A percentile compares a stretch with the other conserved stretches of the same genome.
phyloP scores from a whole-genome alignment of 177 flowering plant genomes.

The Telopea speciosissima region DNA sequence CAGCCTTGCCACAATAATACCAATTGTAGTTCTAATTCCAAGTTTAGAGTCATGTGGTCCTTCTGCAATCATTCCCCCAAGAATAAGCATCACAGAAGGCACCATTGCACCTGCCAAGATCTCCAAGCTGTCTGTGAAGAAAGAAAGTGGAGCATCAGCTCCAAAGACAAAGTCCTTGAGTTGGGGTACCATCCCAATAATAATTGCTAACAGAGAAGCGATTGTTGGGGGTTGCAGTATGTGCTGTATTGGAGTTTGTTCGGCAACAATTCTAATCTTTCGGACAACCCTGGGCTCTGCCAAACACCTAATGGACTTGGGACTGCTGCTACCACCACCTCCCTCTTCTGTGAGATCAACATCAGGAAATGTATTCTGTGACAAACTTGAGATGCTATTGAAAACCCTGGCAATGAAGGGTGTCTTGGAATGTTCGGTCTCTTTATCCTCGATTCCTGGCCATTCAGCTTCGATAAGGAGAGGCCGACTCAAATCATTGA shows the following conservation, averaged over 20 bases:
- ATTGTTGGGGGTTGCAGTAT: conserved; percentile 89
- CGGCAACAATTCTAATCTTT: conserved; percentile 71
- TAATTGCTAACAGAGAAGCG: conserved; percentile 71
- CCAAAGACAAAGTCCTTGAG: conserved; percentile 62
- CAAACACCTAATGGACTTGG: conserved; percentile 57
- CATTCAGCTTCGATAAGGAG: conserved; percentile 94
- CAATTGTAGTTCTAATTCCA: conserved; percentile 71
- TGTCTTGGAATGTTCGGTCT: conserved; percentile 66
- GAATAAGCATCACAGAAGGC: conserved; percentile 88
- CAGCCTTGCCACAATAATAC: conserved; percentile 69
- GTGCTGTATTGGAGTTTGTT: conserved; percentile 68
- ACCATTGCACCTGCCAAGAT: conserved; percentile 82
- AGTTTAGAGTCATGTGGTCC: conserved; percentile 77
- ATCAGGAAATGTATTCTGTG: conserved; percentile 45
- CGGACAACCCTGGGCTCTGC: conserved; percentile 74
- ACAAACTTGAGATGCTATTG: conserved; percentile 37
- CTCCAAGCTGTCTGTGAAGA: conserved; percentile 71
- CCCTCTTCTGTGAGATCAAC: conserved; percentile 37
- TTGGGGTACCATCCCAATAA: conserved; percentile 66
- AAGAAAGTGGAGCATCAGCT: conserved; percentile 62
- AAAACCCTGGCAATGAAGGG: conserved; percentile 71
- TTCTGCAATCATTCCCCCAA: conserved; percentile 95
- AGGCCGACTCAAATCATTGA: conserved; percentile 55
- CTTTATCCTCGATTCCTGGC: conserved; percentile 92
- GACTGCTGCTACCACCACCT: conserved; percentile 23